phyloP scores from a whole-genome alignment of 1,139 yeast species.

The Blastobotrys persicus region DNA sequence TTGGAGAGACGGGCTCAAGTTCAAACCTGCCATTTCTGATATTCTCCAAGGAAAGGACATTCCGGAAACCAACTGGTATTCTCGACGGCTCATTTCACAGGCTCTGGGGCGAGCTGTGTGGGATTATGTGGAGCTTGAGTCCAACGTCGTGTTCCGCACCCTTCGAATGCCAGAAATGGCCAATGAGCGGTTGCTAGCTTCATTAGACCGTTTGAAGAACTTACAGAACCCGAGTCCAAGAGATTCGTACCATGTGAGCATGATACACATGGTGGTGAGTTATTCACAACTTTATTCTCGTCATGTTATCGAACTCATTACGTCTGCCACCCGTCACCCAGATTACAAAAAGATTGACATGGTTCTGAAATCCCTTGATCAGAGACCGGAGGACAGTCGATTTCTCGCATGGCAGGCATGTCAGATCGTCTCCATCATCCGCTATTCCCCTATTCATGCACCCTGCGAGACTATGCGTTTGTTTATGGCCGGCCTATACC shows the following conservation, averaged over 20 bases:
- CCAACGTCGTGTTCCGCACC: constrained; percentile 15
- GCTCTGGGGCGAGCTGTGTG: constrained; percentile 23
- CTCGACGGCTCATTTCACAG: constrained; percentile 21
- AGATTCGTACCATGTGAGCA: constrained; percentile 18
- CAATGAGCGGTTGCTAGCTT: constrained; percentile 13
- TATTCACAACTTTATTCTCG: constrained; percentile 19
- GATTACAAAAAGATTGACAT: constrained; percentile 9
- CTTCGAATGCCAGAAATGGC: constrained; percentile 15
- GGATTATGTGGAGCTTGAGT: constrained; percentile 24
- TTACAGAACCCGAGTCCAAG: constrained; percentile 7
- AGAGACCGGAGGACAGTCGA: constrained; percentile 21
- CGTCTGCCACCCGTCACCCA: constrained; percentile 18
- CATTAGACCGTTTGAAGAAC: constrained; percentile 17
- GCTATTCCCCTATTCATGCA: constrained; percentile 18
- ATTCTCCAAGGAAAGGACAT: constrained; percentile 11
- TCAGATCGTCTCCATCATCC: constrained; percentile 21
- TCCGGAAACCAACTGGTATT: constrained; percentile 13
- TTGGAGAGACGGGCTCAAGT: constrained; percentile 16
- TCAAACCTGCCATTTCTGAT: constrained; percentile 11
- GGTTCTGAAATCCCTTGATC: constrained; percentile 17
- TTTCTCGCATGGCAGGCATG: constrained; percentile 25
- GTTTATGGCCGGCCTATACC: constrained; percentile 23
- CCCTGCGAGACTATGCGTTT: constrained; percentile 25
- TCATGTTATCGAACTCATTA: constrained; percentile 21
- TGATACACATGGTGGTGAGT: constrained; percentile 20